Base-by-base conservation (phyloP, 768 basidiomycete genomes). In the Leccinum longicurvipes region DNA sequence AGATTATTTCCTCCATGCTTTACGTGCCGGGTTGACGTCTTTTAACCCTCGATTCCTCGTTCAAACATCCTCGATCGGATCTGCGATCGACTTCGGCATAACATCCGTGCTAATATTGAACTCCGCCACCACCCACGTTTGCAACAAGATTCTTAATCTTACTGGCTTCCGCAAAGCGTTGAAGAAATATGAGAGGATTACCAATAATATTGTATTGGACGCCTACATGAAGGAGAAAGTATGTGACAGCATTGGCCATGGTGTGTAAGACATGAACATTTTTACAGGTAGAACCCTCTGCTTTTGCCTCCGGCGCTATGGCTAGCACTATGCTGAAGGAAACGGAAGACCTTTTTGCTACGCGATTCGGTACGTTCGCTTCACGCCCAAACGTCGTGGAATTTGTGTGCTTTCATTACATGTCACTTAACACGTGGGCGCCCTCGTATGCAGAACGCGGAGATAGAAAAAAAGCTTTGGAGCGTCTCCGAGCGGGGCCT, bases 141-240 rank as follows among this genome's bases (percentile, higher is more conserved):
- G 24, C 15, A 11, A 23, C 14, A 55, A 92, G 86, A 85, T 93
- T 47, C 73, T 97, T 32, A 98, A 99, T 68, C 69, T 93, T 6
- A 92, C 91, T 0, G 96, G 94, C 1, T 93, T 96, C 67, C 79
- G 89, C 27, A 93, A 93, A 66, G 87, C 88, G 0, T 64, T 93
- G 53, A 93, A 93, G 73, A 93, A 92, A 67, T 93, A 89, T 61
- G 90, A 91, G 64, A 93, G 91, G 67, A 73, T 79, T 6, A 89
- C 93, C 6, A 83, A 79, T 70, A 85, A 89, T 27, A 76, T 78
- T 6, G 85, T 82, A n/a, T 83, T 91, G 66, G 77, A 86, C 17
- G 80, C 86, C 41, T 97, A 94, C 66, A 93, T 89, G 77, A 73
- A 77, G 21, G 89, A 93, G 67, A 87, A 84, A 72, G 90, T 87